Evolutionary conservation across 306 rosid genomes (phyloP).

Genomic region (Quercus glauca): DNA sequence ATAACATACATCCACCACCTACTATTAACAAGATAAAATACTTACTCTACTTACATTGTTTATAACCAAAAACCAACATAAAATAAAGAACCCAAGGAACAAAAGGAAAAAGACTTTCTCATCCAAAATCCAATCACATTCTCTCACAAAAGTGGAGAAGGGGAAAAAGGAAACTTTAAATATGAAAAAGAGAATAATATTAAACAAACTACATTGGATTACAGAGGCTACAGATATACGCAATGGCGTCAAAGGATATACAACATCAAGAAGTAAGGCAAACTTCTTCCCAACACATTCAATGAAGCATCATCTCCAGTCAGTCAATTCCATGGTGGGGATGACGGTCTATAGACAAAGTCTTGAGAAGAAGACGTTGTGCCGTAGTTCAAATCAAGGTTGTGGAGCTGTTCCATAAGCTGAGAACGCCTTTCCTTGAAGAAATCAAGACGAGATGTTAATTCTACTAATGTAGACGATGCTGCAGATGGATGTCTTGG

Average conservation of each 20-base stretch:
- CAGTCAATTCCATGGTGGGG: conserved; percentile 80
- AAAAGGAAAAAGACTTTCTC: conserved; percentile 31
- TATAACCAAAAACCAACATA: conserved; percentile 24
- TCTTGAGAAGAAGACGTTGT: conserved; percentile 69
- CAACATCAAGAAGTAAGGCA: conserved; percentile 37
- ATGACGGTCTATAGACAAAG: conserved; percentile 71
- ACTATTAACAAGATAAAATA: conserved; percentile 37
- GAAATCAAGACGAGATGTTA: conserved; percentile 95
- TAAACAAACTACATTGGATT: conserved; percentile 31
- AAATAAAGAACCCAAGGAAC: conserved; percentile 12
- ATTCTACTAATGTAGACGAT: conserved; percentile 85
- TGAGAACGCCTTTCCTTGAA: conserved; percentile 99
- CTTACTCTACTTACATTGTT: conserved; percentile 40
- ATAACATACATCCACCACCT: conserved; percentile 32
- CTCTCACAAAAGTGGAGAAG: conserved; percentile 30
- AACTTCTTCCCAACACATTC: conserved; percentile 37
- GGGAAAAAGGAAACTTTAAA: conserved; percentile 4
- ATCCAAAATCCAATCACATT: conserved; percentile 43
- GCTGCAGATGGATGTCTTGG: conserved; percentile 76
- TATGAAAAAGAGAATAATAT: conserved; percentile 27
- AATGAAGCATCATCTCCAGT: conserved; percentile 38
- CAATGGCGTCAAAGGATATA: conserved; percentile 58
- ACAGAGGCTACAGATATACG: conserved; percentile 46
- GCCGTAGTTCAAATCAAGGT: conserved; percentile 91
- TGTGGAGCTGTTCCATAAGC: conserved; percentile 98